Evolutionary conservation across 306 rosid species (phyloP), one percentile per base, ranked within the genome.

Genomic region (Trifolium repens): DNA sequence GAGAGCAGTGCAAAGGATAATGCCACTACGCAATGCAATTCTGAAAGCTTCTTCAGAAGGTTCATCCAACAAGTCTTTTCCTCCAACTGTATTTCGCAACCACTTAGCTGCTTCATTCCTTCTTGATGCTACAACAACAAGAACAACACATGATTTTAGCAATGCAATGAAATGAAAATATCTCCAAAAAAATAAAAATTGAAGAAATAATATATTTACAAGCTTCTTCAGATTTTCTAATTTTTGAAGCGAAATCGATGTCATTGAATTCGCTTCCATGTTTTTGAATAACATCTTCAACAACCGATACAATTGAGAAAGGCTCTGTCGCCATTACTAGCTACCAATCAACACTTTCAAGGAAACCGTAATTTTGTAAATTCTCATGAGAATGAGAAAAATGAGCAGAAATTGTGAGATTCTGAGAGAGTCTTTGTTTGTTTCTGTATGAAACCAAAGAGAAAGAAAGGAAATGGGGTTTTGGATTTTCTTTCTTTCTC

Each of bases 21-120:
- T 89, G 53, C 99, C 99, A 69, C 93, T 92, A 26, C 96, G 90
- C 85, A 94, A 82, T 69, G 88, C 96, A 47, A 85, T 80, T 79
- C 91, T 88, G 64, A 94, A 90, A 53, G 90, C 96, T 75, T 90
- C 96, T 88, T 94, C 99, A 13, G 96, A 86, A 72, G 99, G 97
- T 82, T 90, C 96, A 13, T 86, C 87, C 7, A 96, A 86, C 60
- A 94, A 74, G 42, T 92, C 99, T 80, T 89, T 94, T 73, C 93
- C 96, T 5, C 88, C 91, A 47, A 84, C 87, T 12, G 60, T 85
- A 74, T 82, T 89, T 76, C 85, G 87, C 26, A 94, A 76, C 99
- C 99, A 94, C 59, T 65, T 64, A 1, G 93, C 96, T 61, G 98
- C 99, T 78, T 92, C 96, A 69, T 90, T 85, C 72, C 99, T 86